phyloP scores from a whole-genome alignment of 495 filamentous ascomycete genomes.

The Penicillium goetzii region DNA sequence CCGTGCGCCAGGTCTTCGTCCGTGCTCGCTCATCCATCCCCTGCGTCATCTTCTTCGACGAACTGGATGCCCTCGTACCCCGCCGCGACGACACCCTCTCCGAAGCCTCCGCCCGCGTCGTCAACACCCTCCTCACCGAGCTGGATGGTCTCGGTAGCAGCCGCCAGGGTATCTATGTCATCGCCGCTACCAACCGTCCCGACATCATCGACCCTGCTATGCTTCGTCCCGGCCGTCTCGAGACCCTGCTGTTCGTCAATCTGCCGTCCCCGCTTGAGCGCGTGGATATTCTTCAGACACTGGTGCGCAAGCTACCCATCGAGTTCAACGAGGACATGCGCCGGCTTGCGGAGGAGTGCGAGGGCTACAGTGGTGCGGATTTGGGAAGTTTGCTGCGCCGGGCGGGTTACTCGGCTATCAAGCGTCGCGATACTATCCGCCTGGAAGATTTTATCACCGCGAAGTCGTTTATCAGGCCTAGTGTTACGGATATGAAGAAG shows the following conservation, averaged over 20 bases:
- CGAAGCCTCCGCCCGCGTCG: constrained; percentile 84
- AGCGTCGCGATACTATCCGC: constrained; percentile 62
- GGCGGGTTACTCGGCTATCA: constrained; percentile 76
- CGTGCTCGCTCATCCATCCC: constrained; percentile 85
- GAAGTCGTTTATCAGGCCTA: constrained; percentile 70
- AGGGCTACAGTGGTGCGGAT: constrained; percentile 91
- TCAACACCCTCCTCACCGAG: constrained; percentile 96
- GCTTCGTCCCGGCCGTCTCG: constrained; percentile 87
- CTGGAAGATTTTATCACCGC: constrained; percentile 78
- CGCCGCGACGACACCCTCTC: constrained; percentile 78
- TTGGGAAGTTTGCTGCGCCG: constrained; percentile 74
- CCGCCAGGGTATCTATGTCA: constrained; percentile 87
- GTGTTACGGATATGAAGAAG: constrained; percentile 74
- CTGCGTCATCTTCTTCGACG: constrained; percentile 97
- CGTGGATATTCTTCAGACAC: constrained; percentile 80
- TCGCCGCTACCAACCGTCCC: constrained; percentile 92
- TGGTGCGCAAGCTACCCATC: constrained; percentile 68
- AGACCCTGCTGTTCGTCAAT: constrained; percentile 88
- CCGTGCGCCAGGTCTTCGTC: constrained; percentile 89
- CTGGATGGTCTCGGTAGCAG: constrained; percentile 80
- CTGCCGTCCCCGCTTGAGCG: constrained; percentile 78
- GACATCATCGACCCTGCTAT: constrained; percentile 98
- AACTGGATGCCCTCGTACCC: constrained; percentile 90
- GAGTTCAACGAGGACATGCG: constrained; percentile 49
- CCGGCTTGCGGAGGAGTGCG: constrained; percentile 70